phyloP scores from a whole-genome alignment of 164 flowering plant species.

The Houttuynia cordata region DNA sequence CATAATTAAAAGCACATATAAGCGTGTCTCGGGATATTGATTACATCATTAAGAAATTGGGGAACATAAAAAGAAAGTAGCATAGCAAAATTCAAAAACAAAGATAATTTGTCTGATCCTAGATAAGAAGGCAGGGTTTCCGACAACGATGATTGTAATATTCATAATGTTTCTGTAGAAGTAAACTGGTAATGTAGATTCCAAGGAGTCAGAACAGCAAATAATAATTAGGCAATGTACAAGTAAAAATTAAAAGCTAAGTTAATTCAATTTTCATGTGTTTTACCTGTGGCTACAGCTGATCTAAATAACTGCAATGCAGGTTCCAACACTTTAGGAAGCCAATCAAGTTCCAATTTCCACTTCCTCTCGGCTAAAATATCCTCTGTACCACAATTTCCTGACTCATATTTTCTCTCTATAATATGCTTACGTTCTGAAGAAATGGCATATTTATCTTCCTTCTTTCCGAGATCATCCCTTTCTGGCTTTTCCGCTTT shows the following conservation, averaged over 20 bases:
- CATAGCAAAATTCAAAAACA: too few species aligned
- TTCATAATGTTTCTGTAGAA: too few species aligned
- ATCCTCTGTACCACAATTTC: conserved; percentile 30
- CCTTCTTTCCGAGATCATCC: conserved; percentile 9
- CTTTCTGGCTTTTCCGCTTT: conserved; percentile 20
- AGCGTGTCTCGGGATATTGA: too few species aligned
- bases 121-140: too few species aligned
- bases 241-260: background rate
- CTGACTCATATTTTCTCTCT: conserved; percentile 8
- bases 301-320: conserved; percentile 65
- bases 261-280: conserved; percentile 1
- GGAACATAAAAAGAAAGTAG: too few species aligned
- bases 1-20: background rate
- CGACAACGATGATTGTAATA: too few species aligned
- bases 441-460: conserved; percentile 8
- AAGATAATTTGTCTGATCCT: too few species aligned
- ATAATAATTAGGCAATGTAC: background rate
- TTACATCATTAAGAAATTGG: too few species aligned
- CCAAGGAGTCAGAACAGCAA: too few species aligned
- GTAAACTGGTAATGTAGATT: too few species aligned
- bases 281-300: conserved; percentile 71
- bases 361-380: conserved; percentile 41
- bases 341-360: conserved; percentile 78
- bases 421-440: conserved; percentile 7
- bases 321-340: conserved; percentile 80